A percentile compares a stretch with the other conserved stretches of the same genome.
Evolutionary conservation across 1,284 basidiomycete species (phyloP).

Genomic region (Sporisorium sorghi): DNA sequence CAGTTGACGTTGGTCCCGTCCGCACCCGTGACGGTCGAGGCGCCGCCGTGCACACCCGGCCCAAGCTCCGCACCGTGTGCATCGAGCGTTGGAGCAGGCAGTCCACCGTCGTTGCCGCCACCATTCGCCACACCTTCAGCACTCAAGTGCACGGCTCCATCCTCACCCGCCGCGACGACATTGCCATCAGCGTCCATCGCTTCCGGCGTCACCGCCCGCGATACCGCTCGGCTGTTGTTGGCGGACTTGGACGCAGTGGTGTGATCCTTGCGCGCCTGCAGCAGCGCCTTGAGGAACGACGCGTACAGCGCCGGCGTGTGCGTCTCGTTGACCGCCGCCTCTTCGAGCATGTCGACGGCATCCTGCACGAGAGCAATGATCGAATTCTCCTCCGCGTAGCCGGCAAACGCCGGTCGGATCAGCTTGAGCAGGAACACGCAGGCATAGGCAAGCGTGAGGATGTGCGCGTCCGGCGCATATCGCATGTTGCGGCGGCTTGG

Average conservation of each 20-base stretch:
- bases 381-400: slow-evolving; percentile 76
- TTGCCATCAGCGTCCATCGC: slow-evolving; percentile 13
- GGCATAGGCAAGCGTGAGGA: slow-evolving; percentile 89
- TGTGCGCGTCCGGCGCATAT: slow-evolving; percentile 90
- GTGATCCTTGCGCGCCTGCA: slow-evolving; percentile 60
- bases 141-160: neutral
- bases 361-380: slow-evolving; percentile 81
- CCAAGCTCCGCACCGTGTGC: neutral
- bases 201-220: slow-evolving; percentile 42
- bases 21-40: neutral
- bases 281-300: slow-evolving; percentile 59
- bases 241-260: slow-evolving; percentile 44
- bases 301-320: slow-evolving; percentile 66
- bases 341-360: slow-evolving; percentile 75
- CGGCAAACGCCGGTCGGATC: slow-evolving; percentile 82
- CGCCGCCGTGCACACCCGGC: neutral
- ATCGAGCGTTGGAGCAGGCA: slow-evolving; percentile 19
- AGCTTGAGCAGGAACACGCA: slow-evolving; percentile 76
- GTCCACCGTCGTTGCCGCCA: neutral
- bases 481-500: slow-evolving; percentile 73
- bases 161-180: slow-evolving; percentile 3
- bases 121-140: neutral
- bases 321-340: slow-evolving; percentile 62
- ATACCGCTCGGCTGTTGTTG: slow-evolving; percentile 40
- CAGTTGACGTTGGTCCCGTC: slow-evolving; percentile 36